Evolutionary conservation across 192 early-diverging fungal genomes (phyloP).

Genomic region (Coemansia furcata): DNA sequence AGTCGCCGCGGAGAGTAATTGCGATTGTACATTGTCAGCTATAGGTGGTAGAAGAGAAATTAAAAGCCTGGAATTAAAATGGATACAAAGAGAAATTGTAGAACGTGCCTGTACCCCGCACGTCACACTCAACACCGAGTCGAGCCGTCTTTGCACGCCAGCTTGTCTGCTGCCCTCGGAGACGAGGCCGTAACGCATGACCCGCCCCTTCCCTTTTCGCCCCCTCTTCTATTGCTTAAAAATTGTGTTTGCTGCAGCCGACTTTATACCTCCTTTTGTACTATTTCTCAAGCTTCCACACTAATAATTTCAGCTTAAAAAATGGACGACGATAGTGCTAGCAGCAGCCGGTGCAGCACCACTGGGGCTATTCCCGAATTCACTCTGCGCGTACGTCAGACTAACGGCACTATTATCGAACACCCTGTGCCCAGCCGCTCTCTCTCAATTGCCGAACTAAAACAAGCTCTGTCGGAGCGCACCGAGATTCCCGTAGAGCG

Average conservation of each 20-base stretch:
- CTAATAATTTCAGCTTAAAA: background rate
- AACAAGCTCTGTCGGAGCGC: constrained; percentile 21
- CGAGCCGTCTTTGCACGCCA: background rate
- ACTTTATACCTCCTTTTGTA: background rate
- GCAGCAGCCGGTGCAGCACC: constrained; percentile 5
- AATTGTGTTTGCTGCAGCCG: background rate
- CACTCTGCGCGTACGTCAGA: constrained; percentile 28
- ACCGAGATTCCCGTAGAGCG: constrained; percentile 31
- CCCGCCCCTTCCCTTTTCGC: background rate
- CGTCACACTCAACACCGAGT: background rate
- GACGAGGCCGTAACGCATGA: background rate
- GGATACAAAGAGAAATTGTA: background rate
- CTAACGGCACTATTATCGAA: constrained; percentile 29
- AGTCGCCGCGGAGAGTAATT: constrained; percentile 33
- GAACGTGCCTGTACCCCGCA: background rate
- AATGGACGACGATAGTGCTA: constrained; percentile 13
- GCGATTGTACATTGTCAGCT: constrained; percentile 39
- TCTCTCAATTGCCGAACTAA: constrained; percentile 27
- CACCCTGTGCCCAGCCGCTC: constrained; percentile 4
- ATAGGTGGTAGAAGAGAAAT: background rate
- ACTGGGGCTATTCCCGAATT: constrained; percentile 3
- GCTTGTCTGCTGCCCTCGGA: background rate
- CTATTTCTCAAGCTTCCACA: background rate
- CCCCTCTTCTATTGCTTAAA: background rate
- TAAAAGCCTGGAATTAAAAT: background rate